These are phyloP conservation scores for Aspergillus tamarii DNA, from an alignment of 2,329 filamentous ascomycete species.

Conservation along the genomic window DNA sequence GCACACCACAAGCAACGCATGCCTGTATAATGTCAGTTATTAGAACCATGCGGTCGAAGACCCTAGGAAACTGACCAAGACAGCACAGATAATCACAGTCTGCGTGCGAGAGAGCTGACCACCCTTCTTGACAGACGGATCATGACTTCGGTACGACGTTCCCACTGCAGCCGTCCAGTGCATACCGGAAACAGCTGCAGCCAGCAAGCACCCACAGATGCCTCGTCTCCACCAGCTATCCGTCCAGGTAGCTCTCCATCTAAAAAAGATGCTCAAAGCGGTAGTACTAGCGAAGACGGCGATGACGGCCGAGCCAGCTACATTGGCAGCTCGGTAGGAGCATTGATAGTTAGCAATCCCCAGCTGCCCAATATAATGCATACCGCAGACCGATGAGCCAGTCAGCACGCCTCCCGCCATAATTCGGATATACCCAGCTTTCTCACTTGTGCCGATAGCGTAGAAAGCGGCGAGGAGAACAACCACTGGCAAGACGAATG, in stretches of 20 bases:
- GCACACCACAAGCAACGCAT: constrained; percentile 62
- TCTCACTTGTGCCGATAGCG: constrained; percentile 64
- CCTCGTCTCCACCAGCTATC: constrained; percentile 76
- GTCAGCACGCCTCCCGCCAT: constrained; percentile 68
- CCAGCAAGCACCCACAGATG: constrained; percentile 68
- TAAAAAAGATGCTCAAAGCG: constrained; percentile 76
- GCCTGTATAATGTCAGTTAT: constrained; percentile 50
- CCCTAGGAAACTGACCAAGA: constrained; percentile 57
- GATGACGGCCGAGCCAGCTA: constrained; percentile 72
- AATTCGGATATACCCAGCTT: constrained; percentile 62
- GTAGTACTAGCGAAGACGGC: constrained; percentile 71
- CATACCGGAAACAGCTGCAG: constrained; percentile 79
- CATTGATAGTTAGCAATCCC: constrained; percentile 78
- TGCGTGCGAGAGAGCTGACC: constrained; percentile 60
- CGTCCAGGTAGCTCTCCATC: constrained; percentile 75
- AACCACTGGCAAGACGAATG: constrained; percentile 77
- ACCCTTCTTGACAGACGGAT: constrained; percentile 43
- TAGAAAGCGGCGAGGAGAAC: constrained; percentile 75
- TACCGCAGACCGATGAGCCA: constrained; percentile 76
- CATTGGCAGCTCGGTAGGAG: constrained; percentile 60
- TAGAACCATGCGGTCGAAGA: not conserved
- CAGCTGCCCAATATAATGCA: constrained; percentile 87
- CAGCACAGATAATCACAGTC: constrained; percentile 74
- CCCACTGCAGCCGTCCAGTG: constrained; percentile 80
- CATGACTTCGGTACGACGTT: constrained; percentile 66